phyloP scores from a whole-genome alignment of 177 flowering plant genomes.

The Vitis hybrid region DNA sequence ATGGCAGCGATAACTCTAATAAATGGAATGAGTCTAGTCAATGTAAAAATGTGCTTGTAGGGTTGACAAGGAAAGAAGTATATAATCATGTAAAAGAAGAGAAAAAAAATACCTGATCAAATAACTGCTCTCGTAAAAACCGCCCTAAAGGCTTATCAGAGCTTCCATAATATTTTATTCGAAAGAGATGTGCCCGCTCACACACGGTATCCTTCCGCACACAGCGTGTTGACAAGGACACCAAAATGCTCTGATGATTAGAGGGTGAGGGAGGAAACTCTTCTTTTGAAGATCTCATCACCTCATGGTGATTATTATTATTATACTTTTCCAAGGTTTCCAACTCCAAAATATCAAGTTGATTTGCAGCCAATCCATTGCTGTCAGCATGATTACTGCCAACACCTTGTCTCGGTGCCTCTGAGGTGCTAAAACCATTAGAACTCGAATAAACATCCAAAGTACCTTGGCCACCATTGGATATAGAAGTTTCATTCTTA shows the following conservation, averaged over 20 bases:
- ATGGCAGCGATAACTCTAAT: slow-evolving; percentile 63
- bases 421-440: slow-evolving; percentile 20
- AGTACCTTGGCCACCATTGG: neutral
- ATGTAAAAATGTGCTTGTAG: neutral
- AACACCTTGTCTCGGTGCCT: slow-evolving; percentile 17
- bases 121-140: slow-evolving; percentile 72
- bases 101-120: slow-evolving; percentile 58
- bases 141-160: slow-evolving; percentile 94
- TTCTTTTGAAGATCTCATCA: slow-evolving; percentile 46
- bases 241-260: slow-evolving; percentile 89
- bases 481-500: slow-evolving; percentile 1
- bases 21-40: slow-evolving; percentile 12
- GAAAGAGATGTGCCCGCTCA: slow-evolving; percentile 77
- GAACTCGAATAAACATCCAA: slow-evolving; percentile 4
- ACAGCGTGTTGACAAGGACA: slow-evolving; percentile 78
- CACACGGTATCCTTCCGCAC: slow-evolving; percentile 96
- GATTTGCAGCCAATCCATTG: slow-evolving; percentile 16
- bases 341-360: slow-evolving; percentile 14
- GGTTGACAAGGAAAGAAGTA: neutral
- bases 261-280: slow-evolving; percentile 87
- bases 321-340: slow-evolving; percentile 23
- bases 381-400: slow-evolving; percentile 9
- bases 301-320: slow-evolving; percentile 29
- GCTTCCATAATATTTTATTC: slow-evolving; percentile 92
- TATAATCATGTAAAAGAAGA: slow-evolving; percentile 1